Percentiles rank a stretch among this genome's conserved stretches.
Conservation (phyloP, 2,329 filamentous ascomycete species). For the Purpureocillium takamizusanense region DNA sequence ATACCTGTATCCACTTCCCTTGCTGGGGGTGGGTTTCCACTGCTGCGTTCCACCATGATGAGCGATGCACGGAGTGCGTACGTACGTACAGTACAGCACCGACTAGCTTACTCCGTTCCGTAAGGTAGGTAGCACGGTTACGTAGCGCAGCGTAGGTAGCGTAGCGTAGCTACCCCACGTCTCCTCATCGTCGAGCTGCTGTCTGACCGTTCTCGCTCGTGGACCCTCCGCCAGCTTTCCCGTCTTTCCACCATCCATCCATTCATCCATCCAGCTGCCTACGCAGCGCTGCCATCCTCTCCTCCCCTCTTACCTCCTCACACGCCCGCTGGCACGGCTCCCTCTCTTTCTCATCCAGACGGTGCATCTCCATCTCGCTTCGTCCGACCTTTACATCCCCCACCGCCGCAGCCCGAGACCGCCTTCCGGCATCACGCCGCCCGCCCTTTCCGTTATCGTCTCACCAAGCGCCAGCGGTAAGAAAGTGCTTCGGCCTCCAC, state of each 20-base stretch:
- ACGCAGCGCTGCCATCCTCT: too few species aligned
- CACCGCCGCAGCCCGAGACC: too few species aligned
- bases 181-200: conserved; percentile 1
- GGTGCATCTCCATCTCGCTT: neutral
- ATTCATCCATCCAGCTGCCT: neutral
- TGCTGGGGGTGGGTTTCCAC: too few species aligned
- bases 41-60: too few species aligned
- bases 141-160: too few species aligned
- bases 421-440: neutral
- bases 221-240: neutral
- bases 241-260: neutral
- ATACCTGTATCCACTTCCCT: too few species aligned
- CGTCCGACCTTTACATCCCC: neutral
- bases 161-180: conserved; percentile 1
- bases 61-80: too few species aligned
- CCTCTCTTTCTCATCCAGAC: neutral
- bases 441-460: neutral
- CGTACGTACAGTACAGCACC: too few species aligned
- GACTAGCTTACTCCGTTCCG: too few species aligned
- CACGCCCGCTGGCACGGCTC: neutral
- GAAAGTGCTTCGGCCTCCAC: too few species aligned
- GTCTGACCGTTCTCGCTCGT: neutral
- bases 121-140: too few species aligned
- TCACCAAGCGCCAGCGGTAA: too few species aligned
- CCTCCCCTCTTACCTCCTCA: neutral